Base-by-base conservation (phyloP, 805 yeast species). In the Lipomyces mesembrius region DNA sequence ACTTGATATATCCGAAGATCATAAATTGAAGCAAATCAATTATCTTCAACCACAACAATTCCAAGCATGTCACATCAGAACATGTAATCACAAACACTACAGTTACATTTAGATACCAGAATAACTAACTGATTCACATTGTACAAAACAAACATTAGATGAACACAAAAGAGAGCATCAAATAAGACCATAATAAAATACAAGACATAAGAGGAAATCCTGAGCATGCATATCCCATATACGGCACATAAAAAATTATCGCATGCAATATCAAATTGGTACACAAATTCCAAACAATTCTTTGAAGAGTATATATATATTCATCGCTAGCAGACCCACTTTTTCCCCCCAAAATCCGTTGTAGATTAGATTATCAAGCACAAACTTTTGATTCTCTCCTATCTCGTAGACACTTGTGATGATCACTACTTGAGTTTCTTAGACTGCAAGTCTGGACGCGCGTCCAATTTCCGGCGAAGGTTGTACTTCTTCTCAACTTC, bases 401-500 rank as follows among this genome's bases (percentile, higher is more conserved):
- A 6, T 2, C 49, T 43, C 25, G 1, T 37, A 14, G 43, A 43
- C 20, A 17, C 11, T n/a, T 6, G 3, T 11, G 49, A 8, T 7
- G 22, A 4, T 2, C 3, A 1, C 11, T 52, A 52, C 55, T 60
- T 52, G 59, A 17, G 20, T 29, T 55, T 56, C 64, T 65, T 67
- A 9, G 32, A 52, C 2, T 54, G 17, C 46, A 67, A 32, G 20
- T 67, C 71, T 3, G 69, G 66, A 3, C 68, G 64, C 14, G 54
- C n/a, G 3, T 65, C 72, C 22, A 70, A 62, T 52, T 37, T 62
- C 64, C 63, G 66, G 52, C 73, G 68, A 49, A 70, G 65, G 7
- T 59, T 43, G 54, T 69, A 69, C 54, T 59, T 46, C 57, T 59
- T 43, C 52, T 61, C 62, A 17, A 70, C 66, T 43, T 70, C 72